Base-by-base conservation (phyloP, 176 grass and related monocot genomes). In the Triticum turgidum region DNA sequence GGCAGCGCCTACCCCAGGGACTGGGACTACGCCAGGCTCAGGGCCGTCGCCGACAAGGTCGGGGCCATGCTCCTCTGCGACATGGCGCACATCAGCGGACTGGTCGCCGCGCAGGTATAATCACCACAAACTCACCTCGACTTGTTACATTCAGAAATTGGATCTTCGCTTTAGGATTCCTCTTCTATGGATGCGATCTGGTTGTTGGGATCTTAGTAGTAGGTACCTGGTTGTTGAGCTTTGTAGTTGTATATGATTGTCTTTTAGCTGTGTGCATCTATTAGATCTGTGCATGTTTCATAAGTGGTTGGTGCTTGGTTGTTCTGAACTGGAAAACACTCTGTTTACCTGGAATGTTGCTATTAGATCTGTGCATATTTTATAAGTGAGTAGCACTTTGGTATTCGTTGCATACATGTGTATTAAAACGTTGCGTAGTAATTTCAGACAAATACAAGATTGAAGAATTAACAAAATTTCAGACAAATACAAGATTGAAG, bases 1-100 rank as follows among this genome's bases (percentile, higher is more conserved):
- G 97, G 97, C 22, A 99, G 97, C 69, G 97, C 97, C 2, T 99
- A 99, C 75, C 97, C 97, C 5, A 96, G 97, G 80, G 97, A 99
- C 76, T 99, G 97, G 97, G 94, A 99, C 54, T 99, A 99, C 39
- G 94, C 92, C 32, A 92, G 74, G 82, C 87, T 99, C 67, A 91
- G 90, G 87, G 82, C 92, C 24, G 84, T 99, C 66, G 97, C 97
- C 10, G 97, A 99, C 83, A 99, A 99, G 87, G 92, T 93, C 11
- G 97, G 97, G 0, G 97, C 97, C 0, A 21, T 99, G 82, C 85
- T 99, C 35, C 92, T 99, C 21, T 99, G 97, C 68, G 97, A 99
- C 73, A 99, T 99, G 97, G 97, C 97, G 68, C 97, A 99, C 88
- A 99, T 99, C 89, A 99, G 97, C 64, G 97, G 97, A 4, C 92